Conservation (phyloP, 352 stramenopile genomes). For the Phytophthora macrochlamydospora region DNA sequence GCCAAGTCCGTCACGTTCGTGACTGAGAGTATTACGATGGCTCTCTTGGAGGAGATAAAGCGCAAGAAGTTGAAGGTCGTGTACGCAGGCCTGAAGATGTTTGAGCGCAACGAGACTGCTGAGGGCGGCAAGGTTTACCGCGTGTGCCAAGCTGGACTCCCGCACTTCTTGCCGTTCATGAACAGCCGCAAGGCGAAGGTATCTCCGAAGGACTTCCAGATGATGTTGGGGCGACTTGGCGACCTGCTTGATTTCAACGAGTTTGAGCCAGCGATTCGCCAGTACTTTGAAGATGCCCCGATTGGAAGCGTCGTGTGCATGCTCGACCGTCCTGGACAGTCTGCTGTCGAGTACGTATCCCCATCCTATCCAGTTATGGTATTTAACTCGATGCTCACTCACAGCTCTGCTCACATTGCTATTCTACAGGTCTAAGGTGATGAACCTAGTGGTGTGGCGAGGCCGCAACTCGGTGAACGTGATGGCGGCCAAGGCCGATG, state of each 20-base stretch:
- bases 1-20: constrained; percentile 88
- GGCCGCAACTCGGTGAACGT: constrained; percentile 87
- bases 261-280: constrained; percentile 57
- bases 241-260: constrained; percentile 87
- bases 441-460: constrained; percentile 88
- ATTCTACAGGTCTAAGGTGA: constrained; percentile 65
- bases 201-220: constrained; percentile 78
- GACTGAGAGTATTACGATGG: constrained; percentile 82
- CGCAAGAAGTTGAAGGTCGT: constrained; percentile 89
- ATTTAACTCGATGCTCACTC: constrained; percentile 11
- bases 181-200: constrained; percentile 68
- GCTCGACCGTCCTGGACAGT: constrained; percentile 62
- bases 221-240: constrained; percentile 82
- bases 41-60: constrained; percentile 85
- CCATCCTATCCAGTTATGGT: background rate
- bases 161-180: constrained; percentile 87
- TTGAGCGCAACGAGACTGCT: constrained; percentile 86
- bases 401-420: constrained; percentile 9
- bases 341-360: constrained; percentile 68
- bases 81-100: constrained; percentile 92
- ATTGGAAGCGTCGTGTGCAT: constrained; percentile 84
- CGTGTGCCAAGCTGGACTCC: constrained; percentile 88
- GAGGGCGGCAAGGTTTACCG: constrained; percentile 83
- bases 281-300: constrained; percentile 58
- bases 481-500: constrained; percentile 86